A percentile compares a stretch with the other conserved stretches of the same genome.
Evolutionary conservation across 2,329 filamentous ascomycete genomes (phyloP).

Genomic region (Aspergillus sp.): DNA sequence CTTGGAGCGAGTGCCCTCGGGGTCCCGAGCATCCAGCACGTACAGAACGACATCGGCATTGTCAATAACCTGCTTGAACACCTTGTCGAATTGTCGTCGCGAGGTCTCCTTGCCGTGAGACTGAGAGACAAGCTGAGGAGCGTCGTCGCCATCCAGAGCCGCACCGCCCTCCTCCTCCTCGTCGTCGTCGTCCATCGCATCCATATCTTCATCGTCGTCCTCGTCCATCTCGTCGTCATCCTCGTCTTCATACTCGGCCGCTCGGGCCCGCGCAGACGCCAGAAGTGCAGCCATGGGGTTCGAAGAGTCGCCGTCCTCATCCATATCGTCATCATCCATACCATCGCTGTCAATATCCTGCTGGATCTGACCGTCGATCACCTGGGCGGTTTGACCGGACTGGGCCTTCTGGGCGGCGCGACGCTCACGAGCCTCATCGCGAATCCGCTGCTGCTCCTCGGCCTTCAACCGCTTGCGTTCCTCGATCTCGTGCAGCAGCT

Average conservation of each 20-base stretch:
- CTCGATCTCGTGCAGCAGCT: conserved; percentile 90
- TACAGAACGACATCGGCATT: conserved; percentile 89
- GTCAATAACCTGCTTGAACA: conserved; percentile 91
- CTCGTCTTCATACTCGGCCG: conserved; percentile 46
- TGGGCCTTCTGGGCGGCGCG: conserved; percentile 43
- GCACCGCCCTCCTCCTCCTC: conserved; percentile 54
- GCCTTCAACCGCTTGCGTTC: conserved; percentile 77
- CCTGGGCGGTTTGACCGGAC: conserved; percentile 32
- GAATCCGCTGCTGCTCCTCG: conserved; percentile 70
- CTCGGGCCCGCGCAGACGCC: conserved; percentile 44
- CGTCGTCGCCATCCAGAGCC: conserved; percentile 50
- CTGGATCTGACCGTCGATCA: conserved; percentile 26
- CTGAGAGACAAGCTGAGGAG: conserved; percentile 47
- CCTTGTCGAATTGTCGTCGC: conserved; percentile 87
- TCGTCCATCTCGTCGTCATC: conserved; percentile 48
- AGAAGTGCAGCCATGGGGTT: conserved; percentile 49
- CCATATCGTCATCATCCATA: conserved; percentile 49
- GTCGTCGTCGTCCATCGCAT: conserved; percentile 53
- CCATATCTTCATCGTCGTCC: conserved; percentile 51
- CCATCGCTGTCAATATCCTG: conserved; percentile 49
- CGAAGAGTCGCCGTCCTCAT: conserved; percentile 47
- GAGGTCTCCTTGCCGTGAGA: conserved; percentile 58
- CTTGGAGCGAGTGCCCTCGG: conserved; percentile 83
- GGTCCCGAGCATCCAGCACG: conserved; percentile 88
- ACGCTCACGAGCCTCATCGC: conserved; percentile 60